Conservation (phyloP, 2,329 filamentous ascomycete species). For the Calonectria naviculata region DNA sequence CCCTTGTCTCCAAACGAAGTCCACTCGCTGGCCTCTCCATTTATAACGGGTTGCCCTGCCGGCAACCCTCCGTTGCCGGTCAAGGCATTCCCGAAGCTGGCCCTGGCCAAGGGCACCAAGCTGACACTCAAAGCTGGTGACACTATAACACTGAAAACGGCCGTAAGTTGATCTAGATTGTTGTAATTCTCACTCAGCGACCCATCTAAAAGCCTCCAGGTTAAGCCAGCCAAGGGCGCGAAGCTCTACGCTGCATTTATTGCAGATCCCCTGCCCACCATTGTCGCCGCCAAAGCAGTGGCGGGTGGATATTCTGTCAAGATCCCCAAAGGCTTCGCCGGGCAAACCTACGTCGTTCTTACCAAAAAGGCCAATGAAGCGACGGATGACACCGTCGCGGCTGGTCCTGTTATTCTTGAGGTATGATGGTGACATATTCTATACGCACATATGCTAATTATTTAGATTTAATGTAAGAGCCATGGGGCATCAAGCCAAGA, state of each 20-base stretch:
- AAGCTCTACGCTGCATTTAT: constrained; percentile 19
- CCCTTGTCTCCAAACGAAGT: constrained; percentile 69
- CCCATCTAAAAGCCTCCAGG: constrained; percentile 21
- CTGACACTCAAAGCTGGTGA: constrained; percentile 36
- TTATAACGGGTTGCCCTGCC: constrained; percentile 68
- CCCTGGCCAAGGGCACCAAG: constrained; percentile 41
- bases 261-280: constrained; percentile 17
- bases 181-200: not conserved
- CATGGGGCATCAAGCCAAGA: too few relatives aligned
- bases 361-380: constrained; percentile 43
- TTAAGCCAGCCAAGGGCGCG: constrained; percentile 35
- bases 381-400: constrained; percentile 48
- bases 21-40: constrained; percentile 72
- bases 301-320: not conserved
- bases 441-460: not conserved
- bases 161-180: constrained; percentile 22
- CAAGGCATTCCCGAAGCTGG: constrained; percentile 67
- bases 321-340: constrained; percentile 24
- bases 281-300: constrained; percentile 12
- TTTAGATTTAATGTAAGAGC: not conserved
- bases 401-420: constrained; percentile 36
- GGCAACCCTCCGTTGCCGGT: constrained; percentile 67
- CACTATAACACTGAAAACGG: constrained; percentile 41
- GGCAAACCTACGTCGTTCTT: constrained; percentile 50
- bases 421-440: not conserved